phyloP scores from a whole-genome alignment of 2,329 filamentous ascomycete species.

The Colletotrichum musicola region DNA sequence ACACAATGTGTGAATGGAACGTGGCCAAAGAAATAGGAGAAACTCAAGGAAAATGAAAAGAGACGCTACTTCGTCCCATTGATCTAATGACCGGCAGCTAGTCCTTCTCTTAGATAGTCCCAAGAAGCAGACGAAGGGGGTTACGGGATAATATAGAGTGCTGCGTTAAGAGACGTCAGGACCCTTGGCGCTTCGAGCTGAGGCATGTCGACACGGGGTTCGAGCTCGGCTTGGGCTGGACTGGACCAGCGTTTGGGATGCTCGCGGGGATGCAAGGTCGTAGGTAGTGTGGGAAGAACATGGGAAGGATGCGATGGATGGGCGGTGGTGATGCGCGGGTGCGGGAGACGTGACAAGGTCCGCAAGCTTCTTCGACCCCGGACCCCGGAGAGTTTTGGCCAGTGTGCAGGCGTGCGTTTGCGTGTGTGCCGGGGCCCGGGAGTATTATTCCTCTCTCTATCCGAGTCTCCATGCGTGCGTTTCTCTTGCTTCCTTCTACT shows the following conservation, averaged over 20 bases:
- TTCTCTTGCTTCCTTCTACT: neutral
- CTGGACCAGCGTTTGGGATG: constrained; percentile 36
- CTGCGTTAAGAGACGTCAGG: constrained; percentile 1
- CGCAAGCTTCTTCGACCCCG: constrained; percentile 23
- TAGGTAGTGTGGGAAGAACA: no score
- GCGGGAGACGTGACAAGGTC: constrained; percentile 30
- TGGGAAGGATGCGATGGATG: constrained; percentile 3
- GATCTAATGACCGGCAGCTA: constrained; percentile 3
- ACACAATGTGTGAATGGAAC: constrained; percentile 14
- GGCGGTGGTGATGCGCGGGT: constrained; percentile 16
- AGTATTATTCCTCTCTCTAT: neutral
- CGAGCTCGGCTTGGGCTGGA: constrained; percentile 29
- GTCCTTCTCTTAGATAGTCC: neutral
- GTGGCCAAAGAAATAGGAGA: neutral
- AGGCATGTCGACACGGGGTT: constrained; percentile 36
- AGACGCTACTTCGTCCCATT: constrained; percentile 34
- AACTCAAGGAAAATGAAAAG: neutral
- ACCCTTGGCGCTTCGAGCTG: constrained; percentile 27
- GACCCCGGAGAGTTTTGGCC: constrained; percentile 9
- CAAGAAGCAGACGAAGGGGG: neutral
- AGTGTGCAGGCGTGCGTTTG: constrained; percentile 5
- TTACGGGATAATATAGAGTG: constrained; percentile 21
- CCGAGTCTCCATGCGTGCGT: no score
- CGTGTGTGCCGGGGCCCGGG: neutral
- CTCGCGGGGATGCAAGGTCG: constrained; percentile 19